Evolutionary conservation across 2,329 filamentous ascomycete species (phyloP).

Genomic region (Alternaria angustiovoidea): DNA sequence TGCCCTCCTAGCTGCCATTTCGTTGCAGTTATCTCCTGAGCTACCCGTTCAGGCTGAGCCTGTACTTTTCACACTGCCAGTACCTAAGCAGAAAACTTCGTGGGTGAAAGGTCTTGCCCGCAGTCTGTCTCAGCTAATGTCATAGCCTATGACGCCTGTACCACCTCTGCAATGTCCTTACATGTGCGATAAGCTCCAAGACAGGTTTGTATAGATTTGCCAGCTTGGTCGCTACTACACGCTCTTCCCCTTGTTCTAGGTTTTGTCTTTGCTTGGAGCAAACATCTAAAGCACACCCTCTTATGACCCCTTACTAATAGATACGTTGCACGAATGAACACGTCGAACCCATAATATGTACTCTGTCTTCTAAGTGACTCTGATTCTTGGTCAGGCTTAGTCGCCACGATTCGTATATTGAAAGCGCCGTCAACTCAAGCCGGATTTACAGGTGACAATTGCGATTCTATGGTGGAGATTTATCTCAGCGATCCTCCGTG

Average conservation of each 20-base stretch:
- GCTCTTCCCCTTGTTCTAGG: neutral
- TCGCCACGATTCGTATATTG: neutral
- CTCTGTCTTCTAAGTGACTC: fast-evolving
- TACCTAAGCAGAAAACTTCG: no score
- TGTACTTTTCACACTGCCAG: neutral
- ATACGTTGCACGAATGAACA: neutral
- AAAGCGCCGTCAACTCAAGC: neutral
- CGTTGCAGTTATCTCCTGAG: neutral
- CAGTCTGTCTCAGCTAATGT: neutral
- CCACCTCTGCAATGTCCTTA: neutral
- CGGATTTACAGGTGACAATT: no score
- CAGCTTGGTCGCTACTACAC: neutral
- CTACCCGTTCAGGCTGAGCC: neutral
- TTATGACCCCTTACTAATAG: neutral
- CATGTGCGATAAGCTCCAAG: neutral
- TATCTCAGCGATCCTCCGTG: no score
- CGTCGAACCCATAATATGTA: neutral
- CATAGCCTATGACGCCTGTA: neutral
- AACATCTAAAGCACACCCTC: neutral
- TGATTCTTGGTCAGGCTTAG: neutral
- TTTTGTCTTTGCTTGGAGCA: neutral
- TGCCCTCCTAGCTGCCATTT: neutral
- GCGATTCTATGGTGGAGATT: no score
- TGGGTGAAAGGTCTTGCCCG: neutral
- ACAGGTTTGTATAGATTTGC: neutral